Evolutionary conservation across 1,284 basidiomycete species (phyloP).

Genomic region (Apiotrichum montevideense): DNA sequence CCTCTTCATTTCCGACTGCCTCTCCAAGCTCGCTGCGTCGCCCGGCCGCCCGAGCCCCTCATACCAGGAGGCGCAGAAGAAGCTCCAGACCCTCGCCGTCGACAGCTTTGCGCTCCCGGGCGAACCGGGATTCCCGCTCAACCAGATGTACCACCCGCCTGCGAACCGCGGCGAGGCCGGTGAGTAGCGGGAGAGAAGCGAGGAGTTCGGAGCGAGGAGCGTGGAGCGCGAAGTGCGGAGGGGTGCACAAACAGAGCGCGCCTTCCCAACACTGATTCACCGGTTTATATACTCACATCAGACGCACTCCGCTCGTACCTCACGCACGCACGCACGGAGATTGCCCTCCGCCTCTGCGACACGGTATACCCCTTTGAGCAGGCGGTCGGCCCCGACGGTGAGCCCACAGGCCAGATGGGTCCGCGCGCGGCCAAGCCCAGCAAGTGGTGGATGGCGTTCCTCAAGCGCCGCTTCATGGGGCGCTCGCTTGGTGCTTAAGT

Average conservation of each 20-base stretch:
- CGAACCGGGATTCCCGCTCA: slow-evolving; percentile 90
- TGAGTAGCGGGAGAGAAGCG: slow-evolving; percentile 45
- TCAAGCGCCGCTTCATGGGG: slow-evolving; percentile 59
- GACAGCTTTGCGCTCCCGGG: slow-evolving; percentile 92
- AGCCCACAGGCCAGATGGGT: slow-evolving; percentile 54
- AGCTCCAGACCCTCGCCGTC: slow-evolving; percentile 81
- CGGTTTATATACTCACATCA: slow-evolving; percentile 11
- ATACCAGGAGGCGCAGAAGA: slow-evolving; percentile 81
- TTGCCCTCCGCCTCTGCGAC: slow-evolving; percentile 78
- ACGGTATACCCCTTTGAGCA: slow-evolving; percentile 61
- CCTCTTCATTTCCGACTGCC: slow-evolving; percentile 95
- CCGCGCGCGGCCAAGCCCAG: slow-evolving; percentile 61
- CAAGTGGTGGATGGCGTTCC: slow-evolving; percentile 99
- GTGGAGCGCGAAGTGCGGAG: neutral
- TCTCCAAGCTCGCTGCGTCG: slow-evolving; percentile 70
- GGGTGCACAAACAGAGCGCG: neutral
- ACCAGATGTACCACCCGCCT: slow-evolving; percentile 83
- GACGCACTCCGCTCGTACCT: slow-evolving; percentile 74
- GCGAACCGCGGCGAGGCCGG: slow-evolving; percentile 73
- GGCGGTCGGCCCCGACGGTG: slow-evolving; percentile 37
- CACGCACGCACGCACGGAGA: slow-evolving; percentile 85
- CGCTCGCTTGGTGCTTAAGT: slow-evolving; percentile 10
- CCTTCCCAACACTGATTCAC: neutral
- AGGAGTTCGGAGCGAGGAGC: neutral
- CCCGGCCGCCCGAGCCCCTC: slow-evolving; percentile 51